Evolutionary conservation across 2,329 filamentous ascomycete genomes (phyloP).

Genomic region (Botrytis porri): DNA sequence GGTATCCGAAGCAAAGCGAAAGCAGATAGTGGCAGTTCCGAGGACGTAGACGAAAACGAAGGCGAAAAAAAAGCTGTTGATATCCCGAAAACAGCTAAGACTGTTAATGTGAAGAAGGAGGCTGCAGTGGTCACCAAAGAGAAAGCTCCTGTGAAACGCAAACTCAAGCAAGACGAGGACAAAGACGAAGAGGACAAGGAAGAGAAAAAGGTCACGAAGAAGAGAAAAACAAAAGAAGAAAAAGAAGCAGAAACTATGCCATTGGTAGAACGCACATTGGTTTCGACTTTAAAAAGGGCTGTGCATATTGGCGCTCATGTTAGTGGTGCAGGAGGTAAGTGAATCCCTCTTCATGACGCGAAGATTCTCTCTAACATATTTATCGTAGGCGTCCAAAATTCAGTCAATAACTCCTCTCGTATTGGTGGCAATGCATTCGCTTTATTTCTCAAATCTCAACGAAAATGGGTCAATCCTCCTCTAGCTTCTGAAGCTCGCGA

Average conservation of each 20-base stretch:
- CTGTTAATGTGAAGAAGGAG: background rate
- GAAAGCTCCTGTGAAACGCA: conserved; percentile 32
- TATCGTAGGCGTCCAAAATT: conserved; percentile 76
- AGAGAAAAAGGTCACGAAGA: conserved; percentile 37
- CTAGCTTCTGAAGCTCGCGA: conserved; percentile 65
- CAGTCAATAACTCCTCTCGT: conserved; percentile 71
- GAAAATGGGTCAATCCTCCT: conserved; percentile 86
- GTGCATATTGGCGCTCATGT: conserved; percentile 94
- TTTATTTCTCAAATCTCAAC: conserved; percentile 91
- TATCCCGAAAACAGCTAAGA: background rate
- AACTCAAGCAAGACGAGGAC: conserved; percentile 31
- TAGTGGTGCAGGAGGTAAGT: conserved; percentile 76
- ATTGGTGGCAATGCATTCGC: conserved; percentile 93
- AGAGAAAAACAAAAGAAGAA: conserved; percentile 56
- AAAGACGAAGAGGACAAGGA: conserved; percentile 25
- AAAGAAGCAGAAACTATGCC: conserved; percentile 58
- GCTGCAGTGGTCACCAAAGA: conserved; percentile 17
- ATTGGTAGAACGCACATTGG: conserved; percentile 64
- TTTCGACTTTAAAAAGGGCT: conserved; percentile 59
- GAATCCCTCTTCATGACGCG: conserved; percentile 9
- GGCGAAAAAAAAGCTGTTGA: background rate
- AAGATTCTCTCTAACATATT: conserved; percentile 16
- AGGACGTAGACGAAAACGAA: background rate
- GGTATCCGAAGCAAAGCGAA: background rate
- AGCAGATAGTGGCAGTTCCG: background rate